Evolutionary conservation across 1,139 yeast species (phyloP).

Genomic region (Suhomyces taliae): DNA sequence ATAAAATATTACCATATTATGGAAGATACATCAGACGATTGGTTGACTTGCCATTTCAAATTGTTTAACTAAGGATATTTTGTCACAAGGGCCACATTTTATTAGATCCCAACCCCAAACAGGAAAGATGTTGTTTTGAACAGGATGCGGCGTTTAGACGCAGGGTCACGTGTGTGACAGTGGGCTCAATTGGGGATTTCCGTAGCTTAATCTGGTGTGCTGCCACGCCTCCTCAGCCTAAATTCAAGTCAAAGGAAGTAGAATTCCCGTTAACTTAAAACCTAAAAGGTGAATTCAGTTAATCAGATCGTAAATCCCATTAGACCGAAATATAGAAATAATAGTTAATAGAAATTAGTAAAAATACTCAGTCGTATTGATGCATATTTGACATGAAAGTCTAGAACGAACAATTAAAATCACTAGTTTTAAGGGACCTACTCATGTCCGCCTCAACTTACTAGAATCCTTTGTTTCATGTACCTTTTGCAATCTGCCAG

Average conservation of each 20-base stretch:
- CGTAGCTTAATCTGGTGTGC: background rate
- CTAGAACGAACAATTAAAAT: background rate
- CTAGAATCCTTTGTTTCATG: too few species aligned
- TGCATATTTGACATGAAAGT: background rate
- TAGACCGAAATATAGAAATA: background rate
- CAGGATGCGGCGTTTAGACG: background rate
- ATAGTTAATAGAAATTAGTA: background rate
- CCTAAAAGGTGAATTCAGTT: background rate
- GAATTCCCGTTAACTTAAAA: background rate
- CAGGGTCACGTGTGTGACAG: background rate
- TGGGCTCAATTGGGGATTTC: background rate
- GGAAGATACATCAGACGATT: background rate
- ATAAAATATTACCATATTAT: background rate
- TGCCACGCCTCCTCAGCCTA: background rate
- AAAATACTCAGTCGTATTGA: background rate
- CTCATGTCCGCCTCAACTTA: background rate
- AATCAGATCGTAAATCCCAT: background rate
- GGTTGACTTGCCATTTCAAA: background rate
- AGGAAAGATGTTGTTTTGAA: background rate
- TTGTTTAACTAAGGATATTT: background rate
- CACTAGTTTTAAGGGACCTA: too few species aligned
- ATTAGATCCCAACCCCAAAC: background rate
- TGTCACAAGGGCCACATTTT: background rate
- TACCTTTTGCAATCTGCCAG: too few species aligned
- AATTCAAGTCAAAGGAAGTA: background rate